Evolutionary conservation across 345 rosid species (phyloP), one percentile per base, ranked within the genome.

Genomic region (Pugionium cornutum): DNA sequence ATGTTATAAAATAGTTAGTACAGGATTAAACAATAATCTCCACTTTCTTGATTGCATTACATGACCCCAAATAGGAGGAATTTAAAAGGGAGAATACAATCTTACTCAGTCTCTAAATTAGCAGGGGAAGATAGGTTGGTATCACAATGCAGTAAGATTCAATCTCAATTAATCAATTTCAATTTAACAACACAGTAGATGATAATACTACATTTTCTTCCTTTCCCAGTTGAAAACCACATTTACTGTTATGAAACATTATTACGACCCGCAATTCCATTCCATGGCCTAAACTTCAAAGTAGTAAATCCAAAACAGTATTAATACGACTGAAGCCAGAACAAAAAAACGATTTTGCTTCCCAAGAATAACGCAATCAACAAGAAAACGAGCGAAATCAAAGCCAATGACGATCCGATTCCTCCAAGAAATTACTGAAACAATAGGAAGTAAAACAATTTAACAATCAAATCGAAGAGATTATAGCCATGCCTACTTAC

Each of bases 401-500:
- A 28, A 60, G 0, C 74, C 11, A 69, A 61, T n/a, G 30, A 34
- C 0, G 37, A 42, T 0, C 5, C 48, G 30, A 58, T 53, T 53
- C 57, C 39, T 9, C 37, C 25, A 31, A 10, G 9, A 8, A 52
- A 9, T 4, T 33, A 53, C 39, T 8, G 53, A 39, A 1, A 40
- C 27, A 27, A 64, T 9, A 32, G 32, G 51, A 63, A 68, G 58
- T 68, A 26, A 31, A 51, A 36, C 9, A 43, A 53, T 11, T 45
- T 7, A 4, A 35, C 10, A 63, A 63, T 5, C 29, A 63, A 47
- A 62, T 50, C 66, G 42, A 51, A 72, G 44, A 58, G 64, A 52
- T 40, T 34, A 46, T 64, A 29, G 42, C 25, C 36, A 53, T 66
- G 62, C 53, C 72, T 66, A 60, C 77, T 66, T 73, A 73, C 77